A percentile compares a stretch with the other conserved stretches of the same genome.
phyloP scores from a whole-genome alignment of 495 filamentous ascomycete genomes.

The Penicillium crystallinum region DNA sequence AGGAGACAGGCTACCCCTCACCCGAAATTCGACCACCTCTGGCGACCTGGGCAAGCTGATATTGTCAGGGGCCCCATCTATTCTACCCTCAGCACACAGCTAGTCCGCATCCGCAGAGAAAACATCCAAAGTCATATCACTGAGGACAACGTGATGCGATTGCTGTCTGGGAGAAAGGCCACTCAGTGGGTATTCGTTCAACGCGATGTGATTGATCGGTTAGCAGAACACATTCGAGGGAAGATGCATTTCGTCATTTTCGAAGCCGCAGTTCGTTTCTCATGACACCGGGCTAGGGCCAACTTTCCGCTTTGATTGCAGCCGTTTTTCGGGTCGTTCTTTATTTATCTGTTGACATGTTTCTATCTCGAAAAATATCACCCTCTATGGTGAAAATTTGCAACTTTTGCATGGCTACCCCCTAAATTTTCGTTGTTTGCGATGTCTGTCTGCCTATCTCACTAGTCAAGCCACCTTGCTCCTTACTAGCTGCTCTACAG shows the following conservation, averaged over 20 bases:
- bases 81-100: background rate
- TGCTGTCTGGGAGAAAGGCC: background rate
- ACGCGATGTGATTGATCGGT: background rate
- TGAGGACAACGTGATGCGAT: slow-evolving; percentile 1
- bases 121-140: background rate
- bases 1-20: background rate
- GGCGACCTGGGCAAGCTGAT: slow-evolving; percentile 2
- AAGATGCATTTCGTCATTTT: background rate
- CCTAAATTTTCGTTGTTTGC: too few species aligned
- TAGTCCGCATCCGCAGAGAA: slow-evolving; percentile 1
- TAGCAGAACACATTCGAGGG: background rate
- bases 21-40: slow-evolving; percentile 1
- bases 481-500: too few species aligned
- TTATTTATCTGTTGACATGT: background rate
- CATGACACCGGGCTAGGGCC: too few species aligned
- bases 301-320: background rate
- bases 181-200: background rate
- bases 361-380: background rate
- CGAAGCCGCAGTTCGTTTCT: background rate
- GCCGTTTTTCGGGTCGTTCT: background rate
- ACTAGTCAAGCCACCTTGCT: too few species aligned
- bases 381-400: too few species aligned
- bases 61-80: background rate
- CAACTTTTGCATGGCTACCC: too few species aligned
- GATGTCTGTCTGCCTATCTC: too few species aligned